A percentile compares a stretch with the other conserved stretches of the same genome.
phyloP scores from a whole-genome alignment of 805 yeast genomes.

The Saccharomycopsis malanga region DNA sequence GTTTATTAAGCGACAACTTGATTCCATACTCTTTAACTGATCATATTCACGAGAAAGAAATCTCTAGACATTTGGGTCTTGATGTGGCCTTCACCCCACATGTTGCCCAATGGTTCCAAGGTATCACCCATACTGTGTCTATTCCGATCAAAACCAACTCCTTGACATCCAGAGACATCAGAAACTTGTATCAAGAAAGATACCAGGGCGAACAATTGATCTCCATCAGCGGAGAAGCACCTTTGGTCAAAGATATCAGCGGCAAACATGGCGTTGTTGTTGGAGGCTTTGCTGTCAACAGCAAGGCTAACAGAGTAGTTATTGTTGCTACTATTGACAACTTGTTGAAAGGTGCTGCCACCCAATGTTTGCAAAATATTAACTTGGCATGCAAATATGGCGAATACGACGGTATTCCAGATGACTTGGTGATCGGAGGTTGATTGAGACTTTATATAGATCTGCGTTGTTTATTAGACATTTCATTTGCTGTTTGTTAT shows the following conservation, averaged over 20 bases:
- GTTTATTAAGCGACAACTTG: constrained; percentile 68
- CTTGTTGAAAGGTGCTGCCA: constrained; percentile 95
- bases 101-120: constrained; percentile 99
- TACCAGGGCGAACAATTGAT: constrained; percentile 83
- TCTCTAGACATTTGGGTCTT: constrained; percentile 69
- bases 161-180: constrained; percentile 72
- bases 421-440: constrained; percentile 48
- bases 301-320: constrained; percentile 83
- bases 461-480: no score
- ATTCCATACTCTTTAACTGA: constrained; percentile 95
- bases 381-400: constrained; percentile 84
- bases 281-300: constrained; percentile 93
- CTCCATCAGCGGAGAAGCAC: constrained; percentile 84
- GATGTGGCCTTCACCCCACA: constrained; percentile 91
- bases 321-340: constrained; percentile 94
- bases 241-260: constrained; percentile 81
- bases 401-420: constrained; percentile 93
- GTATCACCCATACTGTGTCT: constrained; percentile 86
- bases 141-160: constrained; percentile 71
- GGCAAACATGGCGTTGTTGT: constrained; percentile 93
- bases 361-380: constrained; percentile 95
- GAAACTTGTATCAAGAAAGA: constrained; percentile 80
- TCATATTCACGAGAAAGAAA: constrained; percentile 94
- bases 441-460: no score
- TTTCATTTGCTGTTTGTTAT: no score